Evolutionary conservation across 2,329 filamentous ascomycete species (phyloP), one percentile per base, ranked within the genome.

Genomic region (Colletotrichum navitas): DNA sequence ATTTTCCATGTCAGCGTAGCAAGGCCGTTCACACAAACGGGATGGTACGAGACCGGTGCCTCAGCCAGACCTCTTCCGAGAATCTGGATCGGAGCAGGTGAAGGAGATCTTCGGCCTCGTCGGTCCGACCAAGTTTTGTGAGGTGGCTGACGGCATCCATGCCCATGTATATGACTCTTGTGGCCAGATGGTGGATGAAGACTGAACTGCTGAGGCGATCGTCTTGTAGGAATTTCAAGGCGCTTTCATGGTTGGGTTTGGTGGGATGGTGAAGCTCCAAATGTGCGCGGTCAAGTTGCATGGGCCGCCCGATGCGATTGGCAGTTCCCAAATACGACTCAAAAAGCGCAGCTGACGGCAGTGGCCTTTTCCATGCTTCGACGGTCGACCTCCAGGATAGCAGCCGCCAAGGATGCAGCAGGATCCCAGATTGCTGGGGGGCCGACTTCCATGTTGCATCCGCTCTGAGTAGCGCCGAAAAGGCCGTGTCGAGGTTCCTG

Each of bases 231-330:
- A 86, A 84, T 2, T 81, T 76, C 14, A 90, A 75, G 0, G 88
- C 88, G 1, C 82, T 81, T 2, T 80, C 77, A 29, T 85, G 81
- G 34, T 83, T 82, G 0, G 88, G 88, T 2, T 81, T 80, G 0
- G 84, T 85, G 0, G 88, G 88, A 75, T 90, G 88, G 68, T 87
- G 82, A 1, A 90, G 81, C 36, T 85, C 82, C 4, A 90, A 80
- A 74, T 90, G 88, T 0, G 88, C 88, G 41, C 82, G 80, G 61
- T 88, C 85, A 10, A 89, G 76, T 10, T 77, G 76, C 47, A 85
- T 77, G 1, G 80, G 78, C 32, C 76, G 75, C 6, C 78, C 74
- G 21, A 85, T 78, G 21, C 80, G 80, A 60, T 83, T 78, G 29
- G 85, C 85, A 5, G 87, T 81, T 51, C 82, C 81, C 47, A 86